Base-by-base conservation (phyloP, 805 yeast genomes). In the Myxozyma udenii region DNA sequence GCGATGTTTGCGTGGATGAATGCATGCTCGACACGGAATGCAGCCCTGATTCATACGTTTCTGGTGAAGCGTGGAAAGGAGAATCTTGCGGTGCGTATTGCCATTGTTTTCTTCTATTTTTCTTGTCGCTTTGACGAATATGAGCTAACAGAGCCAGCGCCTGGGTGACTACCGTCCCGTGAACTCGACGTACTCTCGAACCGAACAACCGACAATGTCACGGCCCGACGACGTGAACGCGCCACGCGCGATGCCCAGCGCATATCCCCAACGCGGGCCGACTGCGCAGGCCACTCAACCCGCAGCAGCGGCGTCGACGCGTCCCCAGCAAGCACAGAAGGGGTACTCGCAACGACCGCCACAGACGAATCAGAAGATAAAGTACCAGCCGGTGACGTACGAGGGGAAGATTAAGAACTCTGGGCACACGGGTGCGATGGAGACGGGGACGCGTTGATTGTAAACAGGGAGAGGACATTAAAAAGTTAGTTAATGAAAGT, bases 11-110 rank as follows among this genome's bases (percentile, higher is more conserved):
- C 86, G 11, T 90, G 95, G 91, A 53, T 90, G 66, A 79, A 87
- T 64, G 86, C 83, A 1, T 86, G 96, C 64, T 86, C 95, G 5
- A 87, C 96, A 0, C 74, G 96, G 62, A 90, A 91, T 66, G 95
- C 96, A 0, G 90, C 91, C 0, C 63, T 87, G 61, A 75, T 89
- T 6, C 88, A 87, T 65, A 78, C 75, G n/a, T 67, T 61, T 64
- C 48, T 72, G 46, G 53, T 64, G 16, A 56, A 61, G 32, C 60
- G 62, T 33, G 65, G 57, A 12, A 46, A 43, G 43, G 53, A 58
- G 50, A 46, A 51, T 21, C 56, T 53, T 41, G 52, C 40, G 14
- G 58, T 54, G 22, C 26, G 58, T 47, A 18, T 12, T 14, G 11
- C n/a, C 24, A 11, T 2, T 28, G 24, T 18, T 6, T 21, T n/a